Percentiles rank a stretch among this genome's conserved stretches.
Evolutionary conservation across 2,329 filamentous ascomycete genomes (phyloP).

Genomic region (Aspergillus ustus): DNA sequence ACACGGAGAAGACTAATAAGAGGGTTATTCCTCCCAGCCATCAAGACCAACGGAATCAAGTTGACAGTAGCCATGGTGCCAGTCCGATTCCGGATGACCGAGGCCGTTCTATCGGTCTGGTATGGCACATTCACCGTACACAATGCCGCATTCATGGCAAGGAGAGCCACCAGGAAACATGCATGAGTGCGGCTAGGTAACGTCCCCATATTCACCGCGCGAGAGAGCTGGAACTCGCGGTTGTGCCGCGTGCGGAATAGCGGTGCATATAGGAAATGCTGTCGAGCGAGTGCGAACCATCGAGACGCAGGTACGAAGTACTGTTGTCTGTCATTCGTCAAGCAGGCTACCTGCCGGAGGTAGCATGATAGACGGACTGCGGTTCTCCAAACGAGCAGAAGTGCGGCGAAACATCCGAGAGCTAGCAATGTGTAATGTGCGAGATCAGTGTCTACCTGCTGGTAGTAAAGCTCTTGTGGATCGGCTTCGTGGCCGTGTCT

Average conservation of each 20-base stretch:
- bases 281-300: conserved; percentile 69
- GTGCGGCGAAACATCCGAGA: conserved; percentile 65
- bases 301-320: conserved; percentile 70
- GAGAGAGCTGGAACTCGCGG: conserved; percentile 49
- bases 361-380: conserved; percentile 66
- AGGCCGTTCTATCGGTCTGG: conserved; percentile 37
- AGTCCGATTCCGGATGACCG: conserved; percentile 48
- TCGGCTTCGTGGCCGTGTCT: not conserved
- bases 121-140: conserved; percentile 55
- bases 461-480: not conserved
- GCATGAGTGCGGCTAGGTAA: conserved; percentile 52
- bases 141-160: conserved; percentile 52
- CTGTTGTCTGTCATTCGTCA: conserved; percentile 77
- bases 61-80: conserved; percentile 49
- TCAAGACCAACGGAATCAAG: conserved; percentile 48
- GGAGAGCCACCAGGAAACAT: conserved; percentile 44
- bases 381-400: conserved; percentile 70
- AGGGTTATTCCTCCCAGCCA: conserved; percentile 50
- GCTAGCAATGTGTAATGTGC: conserved; percentile 66
- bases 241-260: conserved; percentile 50
- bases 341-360: conserved; percentile 72
- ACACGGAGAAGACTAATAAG: conserved; percentile 48
- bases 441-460: conserved; percentile 65
- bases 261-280: conserved; percentile 61
- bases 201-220: conserved; percentile 50